Base-by-base conservation (phyloP, 495 filamentous ascomycete species). In the Aspergillus coremiiformis region DNA sequence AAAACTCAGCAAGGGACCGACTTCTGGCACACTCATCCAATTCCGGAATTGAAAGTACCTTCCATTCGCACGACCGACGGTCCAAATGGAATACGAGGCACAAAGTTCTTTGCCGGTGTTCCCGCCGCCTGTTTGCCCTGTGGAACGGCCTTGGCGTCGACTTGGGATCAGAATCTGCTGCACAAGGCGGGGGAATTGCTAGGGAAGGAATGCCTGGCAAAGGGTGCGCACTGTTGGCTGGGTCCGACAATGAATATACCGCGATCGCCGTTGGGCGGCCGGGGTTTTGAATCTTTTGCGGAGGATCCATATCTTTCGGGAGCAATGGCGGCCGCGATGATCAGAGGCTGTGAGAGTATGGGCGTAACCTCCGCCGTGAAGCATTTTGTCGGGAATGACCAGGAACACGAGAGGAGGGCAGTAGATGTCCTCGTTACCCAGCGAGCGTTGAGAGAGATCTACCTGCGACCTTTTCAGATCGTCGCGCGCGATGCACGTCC, bases 171-270 rank as follows among this genome's bases (percentile, higher is more conserved):
- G 6, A 65, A 74, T 1, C 71, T 90, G 5, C 66, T 84, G 27
- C 63, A 66, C 46, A 54, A 73, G 48, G 69, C 78, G 1, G 84
- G 84, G 26, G 62, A 66, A 17, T 65, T 77, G 5, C 75, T 88
- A 59, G 84, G 75, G 2, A 69, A 79, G 9, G 84, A 87, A 62
- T 76, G 78, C 19, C 79, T 75, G 42, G 73, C 80, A 0, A 85
- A 86, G 65, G 79, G 81, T 15, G 81, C 80, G 0, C 78, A 83
- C 52, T 77, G 80, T 11, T 75, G 86, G 53, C 70, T 89, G 14
- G 86, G 81, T 2, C 86, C 85, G 6, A 87, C 84, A 2, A 78
- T 88, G 53, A 89, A 85, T 61, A 83, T 87, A 64, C 84, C 84
- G 47, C 76, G 86, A 27, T 74, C 76, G 5, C 85, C 85, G 1